A percentile compares a stretch with the other conserved stretches of the same genome.
Evolutionary conservation across 177 flowering plant genomes (phyloP).

Genomic region (Vitis hybrid): DNA sequence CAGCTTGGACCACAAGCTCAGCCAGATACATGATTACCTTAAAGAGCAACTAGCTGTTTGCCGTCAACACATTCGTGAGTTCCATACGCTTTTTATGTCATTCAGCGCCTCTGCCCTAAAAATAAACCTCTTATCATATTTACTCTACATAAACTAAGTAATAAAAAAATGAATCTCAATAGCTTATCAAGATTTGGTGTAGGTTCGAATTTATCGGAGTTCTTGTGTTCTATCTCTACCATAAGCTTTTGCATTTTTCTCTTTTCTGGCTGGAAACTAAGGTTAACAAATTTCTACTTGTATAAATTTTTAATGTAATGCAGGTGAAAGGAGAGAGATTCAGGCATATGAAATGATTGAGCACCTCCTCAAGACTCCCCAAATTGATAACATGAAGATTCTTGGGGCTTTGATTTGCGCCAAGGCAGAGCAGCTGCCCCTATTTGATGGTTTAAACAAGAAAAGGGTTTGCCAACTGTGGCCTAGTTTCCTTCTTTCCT

Average conservation of each 20-base stretch:
- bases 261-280: too few relatives aligned
- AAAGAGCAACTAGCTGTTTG: constrained; percentile 30
- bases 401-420: constrained; percentile 37
- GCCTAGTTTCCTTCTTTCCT: too few relatives aligned
- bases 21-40: constrained; percentile 38
- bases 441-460: constrained; percentile 37
- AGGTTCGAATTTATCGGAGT: too few relatives aligned
- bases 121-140: too few relatives aligned
- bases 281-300: too few relatives aligned
- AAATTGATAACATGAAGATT: constrained; percentile 45
- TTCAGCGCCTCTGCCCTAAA: not conserved
- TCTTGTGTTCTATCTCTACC: too few relatives aligned
- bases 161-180: too few relatives aligned
- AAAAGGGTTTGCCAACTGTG: constrained; percentile 26
- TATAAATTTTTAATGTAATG: not conserved
- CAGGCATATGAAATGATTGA: constrained; percentile 38
- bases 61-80: constrained; percentile 38
- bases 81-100: too few relatives aligned
- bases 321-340: constrained; percentile 41
- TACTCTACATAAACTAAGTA: too few relatives aligned
- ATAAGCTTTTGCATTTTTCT: too few relatives aligned
- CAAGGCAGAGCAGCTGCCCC: constrained; percentile 46
- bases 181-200: too few relatives aligned
- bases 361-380: constrained; percentile 35
- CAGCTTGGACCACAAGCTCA: constrained; percentile 45